Evolutionary conservation across 306 rosid genomes (phyloP).

Genomic region (Canavalia gladiata): DNA sequence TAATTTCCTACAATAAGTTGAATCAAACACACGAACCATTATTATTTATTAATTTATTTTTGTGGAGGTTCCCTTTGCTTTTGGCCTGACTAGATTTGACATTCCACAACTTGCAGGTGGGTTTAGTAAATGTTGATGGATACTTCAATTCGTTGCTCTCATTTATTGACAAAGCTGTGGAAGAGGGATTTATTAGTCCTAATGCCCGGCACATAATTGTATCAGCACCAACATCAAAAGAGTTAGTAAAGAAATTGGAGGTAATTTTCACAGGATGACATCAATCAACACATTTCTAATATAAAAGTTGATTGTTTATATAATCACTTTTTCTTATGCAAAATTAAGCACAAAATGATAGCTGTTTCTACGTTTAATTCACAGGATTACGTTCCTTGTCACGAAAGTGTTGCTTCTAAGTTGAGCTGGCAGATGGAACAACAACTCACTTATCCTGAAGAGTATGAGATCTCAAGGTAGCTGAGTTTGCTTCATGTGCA

Average conservation of each 20-base stretch:
- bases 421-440: constrained; percentile 89
- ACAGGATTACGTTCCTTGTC: constrained; percentile 94
- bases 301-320: not conserved
- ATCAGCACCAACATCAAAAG: constrained; percentile 91
- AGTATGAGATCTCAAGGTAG: constrained; percentile 77
- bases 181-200: constrained; percentile 93
- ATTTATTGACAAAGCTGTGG: constrained; percentile 94
- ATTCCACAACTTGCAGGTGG: constrained; percentile 70
- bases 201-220: constrained; percentile 93
- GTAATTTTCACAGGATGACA: constrained; percentile 50
- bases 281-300: constrained; percentile 5
- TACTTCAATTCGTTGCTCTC: constrained; percentile 89
- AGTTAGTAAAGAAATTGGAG: constrained; percentile 95
- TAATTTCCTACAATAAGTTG: too few species aligned
- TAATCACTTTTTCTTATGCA: constrained; percentile 5
- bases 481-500: constrained; percentile 47
- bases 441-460: constrained; percentile 75
- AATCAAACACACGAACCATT: not conserved
- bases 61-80: constrained; percentile 3
- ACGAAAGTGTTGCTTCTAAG: constrained; percentile 92
- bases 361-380: constrained; percentile 16
- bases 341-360: constrained; percentile 17
- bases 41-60: not conserved
- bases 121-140: constrained; percentile 96
- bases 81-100: constrained; percentile 33